phyloP scores from a whole-genome alignment of 495 filamentous ascomycete species.

The Aspergillus ellipticus region DNA sequence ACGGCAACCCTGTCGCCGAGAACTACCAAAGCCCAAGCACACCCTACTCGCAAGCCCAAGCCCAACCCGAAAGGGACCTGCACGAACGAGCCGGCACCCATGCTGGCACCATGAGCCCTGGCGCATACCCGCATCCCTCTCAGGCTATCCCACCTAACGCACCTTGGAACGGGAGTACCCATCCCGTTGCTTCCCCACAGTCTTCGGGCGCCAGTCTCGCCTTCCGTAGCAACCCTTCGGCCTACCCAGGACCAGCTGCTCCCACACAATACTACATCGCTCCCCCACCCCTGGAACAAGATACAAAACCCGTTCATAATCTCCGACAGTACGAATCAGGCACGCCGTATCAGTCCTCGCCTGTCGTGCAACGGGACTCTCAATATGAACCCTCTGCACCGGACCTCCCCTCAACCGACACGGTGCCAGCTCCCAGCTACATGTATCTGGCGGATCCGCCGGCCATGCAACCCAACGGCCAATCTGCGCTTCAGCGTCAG shows the following conservation, averaged over 20 bases:
- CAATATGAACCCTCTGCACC: constrained; percentile 32
- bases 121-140: constrained; percentile 20
- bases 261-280: constrained; percentile 33
- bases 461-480: constrained; percentile 23
- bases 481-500: constrained; percentile 24
- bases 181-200: constrained; percentile 28
- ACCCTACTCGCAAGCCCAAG: constrained; percentile 51
- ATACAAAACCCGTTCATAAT: constrained; percentile 15
- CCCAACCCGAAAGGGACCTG: constrained; percentile 22
- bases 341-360: constrained; percentile 27
- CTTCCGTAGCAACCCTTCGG: constrained; percentile 19
- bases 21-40: constrained; percentile 20
- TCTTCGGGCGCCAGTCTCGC: constrained; percentile 9
- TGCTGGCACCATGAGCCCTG: constrained; percentile 24
- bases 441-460: constrained; percentile 24
- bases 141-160: constrained; percentile 24
- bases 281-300: constrained; percentile 22
- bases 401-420: constrained; percentile 26
- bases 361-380: constrained; percentile 21
- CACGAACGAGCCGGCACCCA: constrained; percentile 13
- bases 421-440: constrained; percentile 30
- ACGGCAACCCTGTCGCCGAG: constrained; percentile 57
- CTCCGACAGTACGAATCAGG: constrained; percentile 27
- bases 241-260: constrained; percentile 18
- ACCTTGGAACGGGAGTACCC: constrained; percentile 28